These are phyloP conservation scores for Gonium pectorale DNA, from an alignment of 139 green algal genomes.

Conservation along the genomic window DNA sequence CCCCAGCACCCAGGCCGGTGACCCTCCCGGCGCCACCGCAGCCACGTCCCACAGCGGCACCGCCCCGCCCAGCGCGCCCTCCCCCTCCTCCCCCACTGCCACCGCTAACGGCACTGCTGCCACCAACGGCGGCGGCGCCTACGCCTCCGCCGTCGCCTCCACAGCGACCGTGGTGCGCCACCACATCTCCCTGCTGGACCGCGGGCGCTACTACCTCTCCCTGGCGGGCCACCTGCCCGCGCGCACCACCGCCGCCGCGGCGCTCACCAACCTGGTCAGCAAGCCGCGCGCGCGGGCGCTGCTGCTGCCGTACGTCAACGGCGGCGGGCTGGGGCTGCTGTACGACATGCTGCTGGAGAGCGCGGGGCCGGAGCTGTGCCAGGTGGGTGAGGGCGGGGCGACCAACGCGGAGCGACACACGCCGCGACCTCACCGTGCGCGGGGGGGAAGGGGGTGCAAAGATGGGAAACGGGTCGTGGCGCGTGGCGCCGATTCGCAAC, in stretches of 20 bases:
- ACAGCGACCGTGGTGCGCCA: background rate
- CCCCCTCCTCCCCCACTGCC: no score
- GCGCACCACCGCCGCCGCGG: background rate
- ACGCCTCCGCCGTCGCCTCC: background rate
- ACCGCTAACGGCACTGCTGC: no score
- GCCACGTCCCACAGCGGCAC: no score
- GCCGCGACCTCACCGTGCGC: no score
- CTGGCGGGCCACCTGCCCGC: constrained; percentile 2
- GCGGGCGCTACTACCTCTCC: constrained; percentile 31
- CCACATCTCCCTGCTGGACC: constrained; percentile 43
- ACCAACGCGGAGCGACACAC: no score
- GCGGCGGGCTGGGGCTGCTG: constrained; percentile 53
- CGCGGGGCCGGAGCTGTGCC: constrained; percentile 41
- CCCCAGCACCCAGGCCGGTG: no score
- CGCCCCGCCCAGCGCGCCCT: no score
- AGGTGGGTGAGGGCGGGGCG: background rate
- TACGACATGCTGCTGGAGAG: constrained; percentile 60
- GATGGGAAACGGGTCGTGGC: no score
- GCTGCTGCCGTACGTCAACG: constrained; percentile 56
- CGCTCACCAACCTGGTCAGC: constrained; percentile 12
- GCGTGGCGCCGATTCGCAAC: no score
- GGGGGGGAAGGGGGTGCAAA: no score
- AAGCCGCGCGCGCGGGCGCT: background rate
- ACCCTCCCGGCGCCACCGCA: no score
- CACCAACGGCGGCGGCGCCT: no score